A percentile compares a stretch with the other conserved stretches of the same genome.
Evolutionary conservation across 345 rosid genomes (phyloP).

Genomic region (Bretschneidera sinensis): DNA sequence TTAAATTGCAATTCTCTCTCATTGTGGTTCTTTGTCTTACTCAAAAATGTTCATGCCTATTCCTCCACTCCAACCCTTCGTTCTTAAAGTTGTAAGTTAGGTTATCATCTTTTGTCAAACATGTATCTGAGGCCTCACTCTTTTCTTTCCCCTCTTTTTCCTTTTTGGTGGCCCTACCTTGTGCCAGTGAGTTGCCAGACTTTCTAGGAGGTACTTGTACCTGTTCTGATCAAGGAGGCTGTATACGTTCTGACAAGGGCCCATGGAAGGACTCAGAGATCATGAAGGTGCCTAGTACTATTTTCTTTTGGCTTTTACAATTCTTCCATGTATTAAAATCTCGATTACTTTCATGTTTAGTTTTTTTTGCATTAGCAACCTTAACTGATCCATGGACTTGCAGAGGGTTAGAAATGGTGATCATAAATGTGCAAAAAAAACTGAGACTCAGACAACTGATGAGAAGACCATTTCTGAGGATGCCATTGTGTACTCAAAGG

Average conservation of each 20-base stretch:
- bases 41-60: too few species aligned
- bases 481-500: slow-evolving; percentile 36
- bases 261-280: slow-evolving; percentile 82
- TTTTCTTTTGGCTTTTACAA: slow-evolving; percentile 1
- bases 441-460: slow-evolving; percentile 20
- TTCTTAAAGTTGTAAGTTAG: not conserved
- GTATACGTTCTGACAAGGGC: slow-evolving; percentile 92
- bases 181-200: slow-evolving; percentile 74
- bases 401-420: slow-evolving; percentile 74
- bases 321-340: not conserved
- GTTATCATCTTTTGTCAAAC: not conserved
- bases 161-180: slow-evolving; percentile 10
- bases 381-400: slow-evolving; percentile 15
- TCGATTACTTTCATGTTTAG: not conserved
- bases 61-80: not conserved
- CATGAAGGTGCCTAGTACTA: slow-evolving; percentile 45
- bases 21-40: not conserved
- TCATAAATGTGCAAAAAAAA: slow-evolving; percentile 51
- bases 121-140: slow-evolving; percentile 11
- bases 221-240: slow-evolving; percentile 81
- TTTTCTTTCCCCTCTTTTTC: too few species aligned
- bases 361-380: not conserved
- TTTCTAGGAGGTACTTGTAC: slow-evolving; percentile 92
- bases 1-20: not conserved
- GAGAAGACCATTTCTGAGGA: slow-evolving; percentile 54